Base-by-base conservation (phyloP, 257 asterid species). In the Nicotiana undulata region DNA sequence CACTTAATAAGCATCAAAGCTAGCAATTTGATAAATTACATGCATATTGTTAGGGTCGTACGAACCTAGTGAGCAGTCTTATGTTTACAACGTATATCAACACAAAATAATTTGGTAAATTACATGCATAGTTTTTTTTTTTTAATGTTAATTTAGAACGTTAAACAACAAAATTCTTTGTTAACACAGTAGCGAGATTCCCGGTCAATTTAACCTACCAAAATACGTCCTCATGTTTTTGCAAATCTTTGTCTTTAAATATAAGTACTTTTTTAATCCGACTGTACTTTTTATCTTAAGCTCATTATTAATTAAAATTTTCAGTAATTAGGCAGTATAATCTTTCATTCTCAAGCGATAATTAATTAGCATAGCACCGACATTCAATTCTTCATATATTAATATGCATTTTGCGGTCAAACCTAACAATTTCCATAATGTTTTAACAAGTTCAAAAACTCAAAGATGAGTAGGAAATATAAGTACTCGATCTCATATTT, bases 111-210 rank as follows among this genome's bases (percentile, higher is more conserved):
- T 15, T 51, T 13, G 34, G 46, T 79, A 76, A 29, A 64, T 20
- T 55, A 34, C 64, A 58, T 31, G 55, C 3, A 51, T 56, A 58
- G 28, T 24, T 79, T 12, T 70, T 20, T 44, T 20, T 44, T 72
- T n/a, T 15, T 40, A 59, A 76, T 58, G n/a, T 9, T 28, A 75
- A 28, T 49, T 80, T 80, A 75, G 79, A 20, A 74, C 82, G 84
- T 85, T 86, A 84, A 55, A 82, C 37, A 83, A 87, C 90, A 89
- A 87, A 87, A 80, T 70, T 63, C 22, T 89, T 90, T 82, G 55
- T 76, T 59, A 83, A 84, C 90, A 89, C 89, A 85, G 84, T 79
- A 86, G 92, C 96, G 91, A 82, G 97, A 93, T 90, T 93, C 97
- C 92, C 96, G 94, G 88, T 55, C 82, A 78, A 53, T 79, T 80